These are phyloP conservation scores for Trichoderma atrobrunneum DNA, from an alignment of 2,329 filamentous ascomycete genomes.

Conservation along the genomic window DNA sequence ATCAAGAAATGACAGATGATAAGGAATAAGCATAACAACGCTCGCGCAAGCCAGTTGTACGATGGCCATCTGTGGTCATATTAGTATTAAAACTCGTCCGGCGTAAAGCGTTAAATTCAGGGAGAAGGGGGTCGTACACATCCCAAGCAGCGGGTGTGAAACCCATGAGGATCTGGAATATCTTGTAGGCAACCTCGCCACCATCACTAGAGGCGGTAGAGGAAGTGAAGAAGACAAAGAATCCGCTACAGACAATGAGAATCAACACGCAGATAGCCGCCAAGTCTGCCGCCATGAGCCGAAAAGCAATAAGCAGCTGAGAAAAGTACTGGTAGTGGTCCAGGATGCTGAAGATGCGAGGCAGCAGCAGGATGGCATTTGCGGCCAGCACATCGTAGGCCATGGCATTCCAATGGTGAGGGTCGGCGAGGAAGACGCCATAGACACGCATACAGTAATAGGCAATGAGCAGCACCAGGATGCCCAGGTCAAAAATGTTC, in stretches of 20 bases:
- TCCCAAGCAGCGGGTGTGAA: conserved; percentile 96
- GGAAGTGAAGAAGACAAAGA: conserved; percentile 90
- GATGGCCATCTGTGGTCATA: conserved; percentile 54
- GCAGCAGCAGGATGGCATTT: conserved; percentile 84
- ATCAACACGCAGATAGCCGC: conserved; percentile 82
- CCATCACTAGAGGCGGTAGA: conserved; percentile 71
- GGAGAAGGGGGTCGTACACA: conserved; percentile 49
- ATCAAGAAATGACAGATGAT: conserved; percentile 95
- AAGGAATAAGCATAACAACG: conserved; percentile 75
- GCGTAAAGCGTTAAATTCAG: not conserved
- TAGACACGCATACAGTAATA: conserved; percentile 91
- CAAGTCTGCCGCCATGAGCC: conserved; percentile 88
- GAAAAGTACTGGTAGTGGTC: conserved; percentile 97
- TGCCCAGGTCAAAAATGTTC: conserved; percentile 93
- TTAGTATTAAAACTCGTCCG: not conserved
- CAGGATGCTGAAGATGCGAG: conserved; percentile 85
- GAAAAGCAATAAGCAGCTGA: conserved; percentile 87
- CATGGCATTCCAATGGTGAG: conserved; percentile 71
- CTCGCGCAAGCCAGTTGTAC: conserved; percentile 76
- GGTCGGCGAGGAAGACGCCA: conserved; percentile 77
- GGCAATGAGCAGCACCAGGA: conserved; percentile 76
- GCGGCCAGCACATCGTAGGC: conserved; percentile 93
- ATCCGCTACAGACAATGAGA: conserved; percentile 85
- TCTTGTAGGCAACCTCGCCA: conserved; percentile 75
- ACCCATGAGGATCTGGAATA: conserved; percentile 93